Evolutionary conservation across 306 rosid genomes (phyloP), one percentile per base, ranked within the genome.

Genomic region (Cercis canadensis): DNA sequence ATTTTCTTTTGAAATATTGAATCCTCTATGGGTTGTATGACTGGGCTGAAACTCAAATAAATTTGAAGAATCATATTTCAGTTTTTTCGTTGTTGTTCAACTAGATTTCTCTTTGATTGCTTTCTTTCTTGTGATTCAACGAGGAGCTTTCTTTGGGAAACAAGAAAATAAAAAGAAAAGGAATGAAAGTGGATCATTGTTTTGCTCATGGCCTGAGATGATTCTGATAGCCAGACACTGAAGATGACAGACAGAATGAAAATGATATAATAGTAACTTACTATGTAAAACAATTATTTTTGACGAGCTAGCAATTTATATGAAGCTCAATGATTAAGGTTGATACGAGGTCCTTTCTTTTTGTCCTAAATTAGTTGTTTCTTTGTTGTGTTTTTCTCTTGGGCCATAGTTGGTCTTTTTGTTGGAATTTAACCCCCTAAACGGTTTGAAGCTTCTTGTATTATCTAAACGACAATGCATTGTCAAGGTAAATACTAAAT

Each of bases 1-100:
- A 8, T 57, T 62, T 47, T 73, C 67, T 62, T 77, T 72, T 64
- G 16, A 54, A 69, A 75, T 60, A 37, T 59, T 78, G 56, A 44
- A 65, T 69, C 73, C 41, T 82, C 67, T 77, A 73, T 80, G 72
- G 72, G 41, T 69, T 72, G 37, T 29, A 74, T 64, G 51, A 58
- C 51, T 59, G 24, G 73, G 73, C 62, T 67, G 63, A 47, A 66
- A 81, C 70, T 49, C 41, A 18, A 80, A 74, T 74, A 69, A 47
- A 57, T 58, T 60, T 76, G 76, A 56, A 62, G 62, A 62, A 69
- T 74, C 55, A 58, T n/a, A 31, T 21, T 63, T 47, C 51, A 44
- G 36, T 74, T 24, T 24, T n/a, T 24, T 24, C 29, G 29, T 24
- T 24, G 29, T 24, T 24, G 29, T 24, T 24, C 29, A 24, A 24